Conservation (phyloP, 805 yeast species). For the Wickerhamiella brachini region DNA sequence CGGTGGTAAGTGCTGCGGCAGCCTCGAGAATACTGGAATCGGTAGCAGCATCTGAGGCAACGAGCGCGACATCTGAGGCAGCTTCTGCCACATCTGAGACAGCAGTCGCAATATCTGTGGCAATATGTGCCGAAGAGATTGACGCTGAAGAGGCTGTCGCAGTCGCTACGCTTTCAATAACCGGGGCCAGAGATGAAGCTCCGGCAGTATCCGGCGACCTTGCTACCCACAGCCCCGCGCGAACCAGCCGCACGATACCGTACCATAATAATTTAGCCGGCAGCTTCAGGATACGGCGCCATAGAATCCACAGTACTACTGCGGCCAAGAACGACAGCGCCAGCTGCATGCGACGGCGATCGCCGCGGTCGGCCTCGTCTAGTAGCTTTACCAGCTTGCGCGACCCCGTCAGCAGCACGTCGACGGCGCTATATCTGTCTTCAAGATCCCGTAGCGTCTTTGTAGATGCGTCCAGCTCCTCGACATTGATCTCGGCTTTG, state of each 20-base stretch:
- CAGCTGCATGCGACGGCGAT: slow-evolving; percentile 25
- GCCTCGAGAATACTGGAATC: no score
- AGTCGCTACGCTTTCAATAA: no score
- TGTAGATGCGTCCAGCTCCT: slow-evolving; percentile 27
- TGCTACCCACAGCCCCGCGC: neutral
- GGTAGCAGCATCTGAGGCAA: no score
- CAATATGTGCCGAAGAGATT: no score
- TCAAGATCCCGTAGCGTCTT: slow-evolving; percentile 22
- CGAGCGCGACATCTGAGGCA: no score
- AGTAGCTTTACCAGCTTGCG: slow-evolving; percentile 24
- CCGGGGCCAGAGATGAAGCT: no score
- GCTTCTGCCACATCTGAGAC: no score
- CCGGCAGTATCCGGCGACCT: no score
- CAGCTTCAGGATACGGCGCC: slow-evolving; percentile 26
- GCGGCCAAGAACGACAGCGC: slow-evolving; percentile 26
- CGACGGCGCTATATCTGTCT: slow-evolving; percentile 26
- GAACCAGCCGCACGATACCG: slow-evolving; percentile 13
- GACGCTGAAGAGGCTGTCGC: no score
- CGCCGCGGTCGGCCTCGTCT: slow-evolving; percentile 29
- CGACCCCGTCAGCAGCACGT: slow-evolving; percentile 25
- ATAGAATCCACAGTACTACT: slow-evolving; percentile 26
- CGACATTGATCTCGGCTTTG: slow-evolving; percentile 25
- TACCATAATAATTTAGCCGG: slow-evolving; percentile 25
- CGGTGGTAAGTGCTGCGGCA: no score
- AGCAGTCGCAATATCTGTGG: no score